phyloP scores from a whole-genome alignment of 1,284 basidiomycete genomes.

The Sutorius eximius region DNA sequence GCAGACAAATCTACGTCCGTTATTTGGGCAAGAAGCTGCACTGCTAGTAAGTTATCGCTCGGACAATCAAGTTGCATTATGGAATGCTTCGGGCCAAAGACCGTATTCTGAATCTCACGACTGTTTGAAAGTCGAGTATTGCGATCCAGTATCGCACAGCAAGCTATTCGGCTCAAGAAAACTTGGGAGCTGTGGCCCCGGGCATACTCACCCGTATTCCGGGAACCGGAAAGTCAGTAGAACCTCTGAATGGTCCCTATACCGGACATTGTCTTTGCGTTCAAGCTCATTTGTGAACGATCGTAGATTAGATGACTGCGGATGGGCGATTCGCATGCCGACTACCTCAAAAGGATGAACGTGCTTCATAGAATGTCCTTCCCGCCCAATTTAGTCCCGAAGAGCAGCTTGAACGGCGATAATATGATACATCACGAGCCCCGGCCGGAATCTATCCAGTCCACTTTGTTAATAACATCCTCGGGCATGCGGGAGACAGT shows the following conservation, averaged over 20 bases:
- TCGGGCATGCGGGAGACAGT: not conserved
- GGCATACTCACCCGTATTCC: not conserved
- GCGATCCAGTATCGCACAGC: too few relatives aligned
- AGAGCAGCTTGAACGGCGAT: slow-evolving; percentile 1
- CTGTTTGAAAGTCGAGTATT: too few relatives aligned
- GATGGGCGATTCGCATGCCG: not conserved
- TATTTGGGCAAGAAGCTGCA: not conserved
- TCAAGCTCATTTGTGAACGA: not conserved
- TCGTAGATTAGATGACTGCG: not conserved
- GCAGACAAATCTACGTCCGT: too few relatives aligned
- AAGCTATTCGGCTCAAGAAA: not conserved
- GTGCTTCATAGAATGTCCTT: not conserved
- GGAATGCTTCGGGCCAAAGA: not conserved
- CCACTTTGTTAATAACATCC: not conserved
- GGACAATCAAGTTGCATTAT: not conserved
- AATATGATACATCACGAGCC: not conserved
- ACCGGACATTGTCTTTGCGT: not conserved
- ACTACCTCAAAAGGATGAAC: not conserved
- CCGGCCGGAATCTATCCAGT: not conserved
- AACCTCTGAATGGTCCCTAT: not conserved
- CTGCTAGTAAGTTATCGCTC: too few relatives aligned
- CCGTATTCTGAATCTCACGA: too few relatives aligned
- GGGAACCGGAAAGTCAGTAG: not conserved
- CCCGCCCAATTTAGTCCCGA: not conserved
- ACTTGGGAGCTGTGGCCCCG: not conserved